These are phyloP conservation scores for Bacterosira constricta DNA, from an alignment of 108 stramenopile genomes.

Conservation along the genomic window DNA sequence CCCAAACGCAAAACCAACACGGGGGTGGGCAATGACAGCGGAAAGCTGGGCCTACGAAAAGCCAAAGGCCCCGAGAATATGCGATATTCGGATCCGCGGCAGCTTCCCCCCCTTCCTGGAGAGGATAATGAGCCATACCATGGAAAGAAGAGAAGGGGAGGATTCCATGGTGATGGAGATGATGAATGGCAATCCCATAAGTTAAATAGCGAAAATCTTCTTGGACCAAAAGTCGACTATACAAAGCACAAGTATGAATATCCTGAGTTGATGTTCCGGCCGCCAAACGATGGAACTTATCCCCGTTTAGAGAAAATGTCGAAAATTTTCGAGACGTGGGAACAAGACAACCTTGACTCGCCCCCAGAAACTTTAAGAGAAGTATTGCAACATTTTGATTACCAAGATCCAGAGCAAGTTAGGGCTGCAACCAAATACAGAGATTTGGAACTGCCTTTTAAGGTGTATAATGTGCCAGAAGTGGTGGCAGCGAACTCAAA, in stretches of 20 bases:
- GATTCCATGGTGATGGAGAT: slow-evolving; percentile 35
- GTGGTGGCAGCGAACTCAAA: slow-evolving; percentile 60
- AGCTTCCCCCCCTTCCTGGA: slow-evolving; percentile 40
- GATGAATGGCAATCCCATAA: slow-evolving; percentile 39
- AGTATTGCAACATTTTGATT: slow-evolving; percentile 80
- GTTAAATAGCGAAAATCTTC: not conserved
- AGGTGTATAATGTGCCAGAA: slow-evolving; percentile 83
- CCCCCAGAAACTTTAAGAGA: slow-evolving; percentile 63
- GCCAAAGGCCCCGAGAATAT: slow-evolving; percentile 11
- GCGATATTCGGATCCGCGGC: slow-evolving; percentile 45
- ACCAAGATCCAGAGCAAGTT: slow-evolving; percentile 58
- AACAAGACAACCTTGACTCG: slow-evolving; percentile 76
- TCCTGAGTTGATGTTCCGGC: slow-evolving; percentile 54
- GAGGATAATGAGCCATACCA: slow-evolving; percentile 29
- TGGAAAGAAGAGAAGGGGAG: not conserved
- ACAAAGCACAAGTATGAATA: slow-evolving; percentile 66
- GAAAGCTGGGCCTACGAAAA: not conserved
- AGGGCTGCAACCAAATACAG: slow-evolving; percentile 69
- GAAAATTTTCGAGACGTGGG: slow-evolving; percentile 73
- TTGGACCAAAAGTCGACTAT: slow-evolving; percentile 68
- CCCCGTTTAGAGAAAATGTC: slow-evolving; percentile 60
- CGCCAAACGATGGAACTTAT: slow-evolving; percentile 61
- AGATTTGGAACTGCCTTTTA: slow-evolving; percentile 81
- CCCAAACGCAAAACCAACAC: not conserved
- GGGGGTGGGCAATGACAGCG: not conserved